A percentile compares a stretch with the other conserved stretches of the same genome.
These are phyloP conservation scores for Excoecaria agallocha DNA, from an alignment of 345 rosid genomes.

Conservation along the genomic window DNA sequence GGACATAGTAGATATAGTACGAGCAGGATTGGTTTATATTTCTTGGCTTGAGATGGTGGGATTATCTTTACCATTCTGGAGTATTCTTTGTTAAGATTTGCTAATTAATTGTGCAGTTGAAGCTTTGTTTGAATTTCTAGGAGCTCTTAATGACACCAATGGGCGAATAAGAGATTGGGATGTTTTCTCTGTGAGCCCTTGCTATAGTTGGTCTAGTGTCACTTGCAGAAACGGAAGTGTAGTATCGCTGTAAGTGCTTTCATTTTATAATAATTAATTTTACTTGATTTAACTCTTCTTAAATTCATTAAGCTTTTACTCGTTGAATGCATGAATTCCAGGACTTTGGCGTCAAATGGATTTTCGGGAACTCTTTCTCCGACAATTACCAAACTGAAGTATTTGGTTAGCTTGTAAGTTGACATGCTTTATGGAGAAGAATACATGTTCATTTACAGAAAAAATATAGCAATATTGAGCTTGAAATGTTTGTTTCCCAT, in stretches of 20 bases:
- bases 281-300: slow-evolving; percentile 2
- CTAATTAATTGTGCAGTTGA: slow-evolving; percentile 44
- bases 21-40: no score
- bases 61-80: neutral
- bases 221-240: slow-evolving; percentile 69
- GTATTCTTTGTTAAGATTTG: neutral
- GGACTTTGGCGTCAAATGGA: slow-evolving; percentile 69
- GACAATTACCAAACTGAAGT: slow-evolving; percentile 64
- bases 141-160: slow-evolving; percentile 54
- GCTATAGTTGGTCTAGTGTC: slow-evolving; percentile 84
- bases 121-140: slow-evolving; percentile 59
- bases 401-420: slow-evolving; percentile 69
- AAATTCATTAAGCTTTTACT: slow-evolving; percentile 1
- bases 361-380: slow-evolving; percentile 77
- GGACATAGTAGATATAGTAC: no score
- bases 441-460: neutral
- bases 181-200: slow-evolving; percentile 65
- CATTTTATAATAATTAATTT: neutral
- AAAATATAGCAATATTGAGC: neutral
- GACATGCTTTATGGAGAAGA: slow-evolving; percentile 1
- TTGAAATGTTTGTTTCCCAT: neutral
- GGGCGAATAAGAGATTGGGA: slow-evolving; percentile 57
- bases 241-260: slow-evolving; percentile 59
- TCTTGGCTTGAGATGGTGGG: no score
- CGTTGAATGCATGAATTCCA: slow-evolving; percentile 30